Base-by-base conservation (phyloP, 805 yeast genomes). In the Priceomyces medius region DNA sequence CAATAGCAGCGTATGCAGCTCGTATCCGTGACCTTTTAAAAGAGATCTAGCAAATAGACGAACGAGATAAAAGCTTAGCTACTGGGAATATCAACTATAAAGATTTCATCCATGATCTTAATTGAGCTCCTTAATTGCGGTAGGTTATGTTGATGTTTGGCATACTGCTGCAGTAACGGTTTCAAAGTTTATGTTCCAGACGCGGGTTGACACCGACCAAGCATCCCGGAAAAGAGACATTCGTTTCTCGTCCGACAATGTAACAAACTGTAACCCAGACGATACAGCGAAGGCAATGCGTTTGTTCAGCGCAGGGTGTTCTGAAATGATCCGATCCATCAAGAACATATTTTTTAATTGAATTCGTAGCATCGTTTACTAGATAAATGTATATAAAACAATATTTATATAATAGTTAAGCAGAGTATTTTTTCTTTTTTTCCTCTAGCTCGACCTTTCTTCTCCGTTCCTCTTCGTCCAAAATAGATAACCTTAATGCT, bases 401-500 rank as follows among this genome's bases (percentile, higher is more conserved):
- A 31, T 31, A 31, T 31, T 17, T 31, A 31, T 16, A 31, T 31
- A 20, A 23, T n/a, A 26, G 29, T 31, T 19, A 31, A 31, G 34
- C n/a, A 13, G 33, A 29, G 38, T 17, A 19, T 10, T 17, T 12
- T 19, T 31, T 31, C 14, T 37, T 42, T 23, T 19, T 38, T 42
- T 32, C 26, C 31, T 35, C 40, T 7, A 18, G 24, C 23, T 39
- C 46, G 18, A 40, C 53, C 36, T 48, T 58, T 29, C 50, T 50
- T 33, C 64, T 66, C 39, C 83, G 62, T 31, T 79, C 80, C 49
- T 81, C 81, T 53, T 82, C 86, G 44, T 87, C 95, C 33, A 83
- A 60, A 29, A 88, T 59, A 35, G 90, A 83, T 37, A 88, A 66
- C 47, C 87, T 68, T 61, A 89, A 73, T 0, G 96, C 97, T 55